phyloP scores from a whole-genome alignment of 345 rosid genomes.

The Populus alba region DNA sequence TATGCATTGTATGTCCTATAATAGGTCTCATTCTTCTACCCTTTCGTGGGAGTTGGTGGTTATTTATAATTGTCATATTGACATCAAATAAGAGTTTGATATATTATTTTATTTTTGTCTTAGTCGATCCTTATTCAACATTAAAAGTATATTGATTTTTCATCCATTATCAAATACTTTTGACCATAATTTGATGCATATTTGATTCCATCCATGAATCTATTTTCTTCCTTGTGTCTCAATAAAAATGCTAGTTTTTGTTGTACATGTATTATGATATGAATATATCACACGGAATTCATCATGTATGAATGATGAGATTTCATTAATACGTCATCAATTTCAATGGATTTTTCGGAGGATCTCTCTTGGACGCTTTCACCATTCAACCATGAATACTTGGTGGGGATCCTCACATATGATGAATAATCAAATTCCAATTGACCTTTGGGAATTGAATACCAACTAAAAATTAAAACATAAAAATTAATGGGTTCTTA shows the following conservation, averaged over 20 bases:
- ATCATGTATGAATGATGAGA: too few relatives aligned
- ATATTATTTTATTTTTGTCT: background rate
- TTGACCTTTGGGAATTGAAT: too few relatives aligned
- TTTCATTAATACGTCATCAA: too few relatives aligned
- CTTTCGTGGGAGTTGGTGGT: background rate
- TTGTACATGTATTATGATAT: too few relatives aligned
- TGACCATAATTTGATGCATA: background rate
- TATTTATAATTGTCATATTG: background rate
- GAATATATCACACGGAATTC: too few relatives aligned
- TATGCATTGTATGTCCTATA: background rate
- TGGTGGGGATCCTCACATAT: background rate
- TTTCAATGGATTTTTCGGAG: too few relatives aligned
- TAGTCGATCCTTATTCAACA: background rate
- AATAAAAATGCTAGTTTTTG: too few relatives aligned
- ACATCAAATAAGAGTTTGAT: constrained; percentile 5
- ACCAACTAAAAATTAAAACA: too few relatives aligned
- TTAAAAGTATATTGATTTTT: constrained; percentile 9
- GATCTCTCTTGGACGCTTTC: background rate
- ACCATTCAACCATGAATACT: background rate
- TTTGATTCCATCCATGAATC: background rate
- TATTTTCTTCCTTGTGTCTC: background rate
- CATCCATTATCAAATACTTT: background rate
- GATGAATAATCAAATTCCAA: too few relatives aligned
- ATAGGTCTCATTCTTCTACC: background rate
- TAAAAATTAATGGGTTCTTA: too few relatives aligned